These are phyloP conservation scores for Pseudoscleropodium purum DNA, from an alignment of 225 moss, liverwort and hornwort species.

Conservation along the genomic window DNA sequence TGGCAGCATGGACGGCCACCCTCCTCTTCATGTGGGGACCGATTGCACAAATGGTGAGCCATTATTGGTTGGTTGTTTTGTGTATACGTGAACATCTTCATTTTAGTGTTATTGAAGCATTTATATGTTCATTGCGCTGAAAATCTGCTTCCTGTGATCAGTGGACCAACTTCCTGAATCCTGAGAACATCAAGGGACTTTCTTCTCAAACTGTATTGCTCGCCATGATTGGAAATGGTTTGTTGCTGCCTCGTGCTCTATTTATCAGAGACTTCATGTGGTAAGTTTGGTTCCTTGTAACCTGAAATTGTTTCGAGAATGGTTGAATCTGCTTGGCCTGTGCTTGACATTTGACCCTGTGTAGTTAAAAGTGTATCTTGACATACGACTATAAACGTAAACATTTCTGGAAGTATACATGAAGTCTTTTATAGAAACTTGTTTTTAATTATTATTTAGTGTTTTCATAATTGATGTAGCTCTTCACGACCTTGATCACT, in stretches of 20 bases:
- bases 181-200: slow-evolving; percentile 74
- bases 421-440: neutral
- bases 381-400: no score
- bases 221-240: slow-evolving; percentile 77
- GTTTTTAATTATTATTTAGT: neutral
- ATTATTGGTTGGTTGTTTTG: neutral
- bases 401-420: neutral
- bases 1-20: slow-evolving; percentile 94
- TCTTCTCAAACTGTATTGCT: slow-evolving; percentile 76
- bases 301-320: neutral
- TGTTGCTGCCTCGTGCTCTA: slow-evolving; percentile 70
- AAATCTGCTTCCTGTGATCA: slow-evolving; percentile 18
- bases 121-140: neutral
- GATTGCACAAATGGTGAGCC: slow-evolving; percentile 69
- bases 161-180: slow-evolving; percentile 81
- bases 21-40: slow-evolving; percentile 94
- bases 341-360: neutral
- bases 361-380: no score
- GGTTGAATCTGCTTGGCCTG: neutral
- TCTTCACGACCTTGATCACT: neutral
- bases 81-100: neutral
- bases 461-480: neutral
- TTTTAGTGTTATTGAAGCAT: neutral
- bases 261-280: slow-evolving; percentile 90
- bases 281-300: slow-evolving; percentile 6